Conservation (phyloP, 306 rosid genomes). For the Cercis canadensis region DNA sequence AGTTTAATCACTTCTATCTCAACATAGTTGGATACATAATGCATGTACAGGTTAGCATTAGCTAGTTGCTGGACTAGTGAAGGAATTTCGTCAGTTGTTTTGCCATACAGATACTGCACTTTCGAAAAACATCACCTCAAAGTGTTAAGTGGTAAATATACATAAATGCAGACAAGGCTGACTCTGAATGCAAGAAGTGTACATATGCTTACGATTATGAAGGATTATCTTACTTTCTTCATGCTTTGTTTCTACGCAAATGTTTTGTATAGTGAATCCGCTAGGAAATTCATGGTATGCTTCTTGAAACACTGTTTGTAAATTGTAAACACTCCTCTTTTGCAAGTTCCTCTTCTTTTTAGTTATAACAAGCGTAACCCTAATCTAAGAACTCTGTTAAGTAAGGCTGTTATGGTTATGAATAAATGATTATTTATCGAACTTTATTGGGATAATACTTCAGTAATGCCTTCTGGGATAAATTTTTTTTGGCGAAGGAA, state of each 20-base stretch:
- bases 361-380: no score
- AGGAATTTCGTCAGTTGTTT: conserved; percentile 25
- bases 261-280: conserved; percentile 8
- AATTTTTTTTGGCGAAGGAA: no score
- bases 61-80: conserved; percentile 31
- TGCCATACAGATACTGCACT: no score
- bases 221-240: conserved; percentile 15
- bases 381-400: no score
- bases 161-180: conserved; percentile 9
- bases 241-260: neutral
- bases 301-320: neutral
- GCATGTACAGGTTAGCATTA: conserved; percentile 23
- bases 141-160: conserved; percentile 28
- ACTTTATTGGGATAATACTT: no score
- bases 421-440: no score
- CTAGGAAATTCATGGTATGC: neutral
- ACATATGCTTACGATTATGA: conserved; percentile 17
- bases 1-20: conserved; percentile 36
- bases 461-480: no score
- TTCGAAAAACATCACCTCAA: conserved; percentile 21
- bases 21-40: conserved; percentile 21
- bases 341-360: no score
- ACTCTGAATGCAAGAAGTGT: conserved; percentile 41
- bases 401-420: no score
- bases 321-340: no score